Base-by-base conservation (phyloP, 2,329 filamentous ascomycete genomes). In the Trichophyton verrucosum region DNA sequence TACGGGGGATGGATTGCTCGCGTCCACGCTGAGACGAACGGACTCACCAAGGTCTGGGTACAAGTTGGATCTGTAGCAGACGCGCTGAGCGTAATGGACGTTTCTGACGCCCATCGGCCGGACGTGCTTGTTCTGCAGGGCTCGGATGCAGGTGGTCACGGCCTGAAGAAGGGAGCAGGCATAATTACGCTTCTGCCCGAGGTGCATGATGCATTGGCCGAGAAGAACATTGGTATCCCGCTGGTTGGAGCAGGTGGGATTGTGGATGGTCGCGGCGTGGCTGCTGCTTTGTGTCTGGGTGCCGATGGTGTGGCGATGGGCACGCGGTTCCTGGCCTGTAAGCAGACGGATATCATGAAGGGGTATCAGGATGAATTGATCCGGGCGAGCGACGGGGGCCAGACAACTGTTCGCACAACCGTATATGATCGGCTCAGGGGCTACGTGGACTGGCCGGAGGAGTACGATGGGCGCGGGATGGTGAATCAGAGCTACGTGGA, bases 271-370 rank as follows among this genome's bases (percentile, higher is more conserved):
- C 71, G 80, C 20, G 80, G 80, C 0, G 71, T 77, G 0, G 78
- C 77, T 5, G 80, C 81, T 0, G 77, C 78, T 1, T 68, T 82
- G 11, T 70, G 74, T 0, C 72, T 83, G 0, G 81, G 82, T 0
- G 80, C 81, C 0, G 69, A 73, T 0, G 85, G 82, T 0, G 76
- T 79, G 0, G 81, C 77, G 0, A 77, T 88, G 75, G 86, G 86
- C 0, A 88, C 86, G 0, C 77, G 84, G 6, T 84, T 86, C 61
- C 76, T 88, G 0, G 83, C 82, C 0, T 69, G 73, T 2, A 65
- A 67, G 0, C 80, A 83, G 67, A 76, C 78, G 1, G 73, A 71
- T 33, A 75, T 84, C 27, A 67, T 78, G 1, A 70, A 70, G 42
- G 81, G 80, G 0, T 83, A 83, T 64, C 74, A 73, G 64, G 63